These are phyloP conservation scores for Flaveria bidentis DNA, from an alignment of 129 eudicot genomes.

Conservation along the genomic window DNA sequence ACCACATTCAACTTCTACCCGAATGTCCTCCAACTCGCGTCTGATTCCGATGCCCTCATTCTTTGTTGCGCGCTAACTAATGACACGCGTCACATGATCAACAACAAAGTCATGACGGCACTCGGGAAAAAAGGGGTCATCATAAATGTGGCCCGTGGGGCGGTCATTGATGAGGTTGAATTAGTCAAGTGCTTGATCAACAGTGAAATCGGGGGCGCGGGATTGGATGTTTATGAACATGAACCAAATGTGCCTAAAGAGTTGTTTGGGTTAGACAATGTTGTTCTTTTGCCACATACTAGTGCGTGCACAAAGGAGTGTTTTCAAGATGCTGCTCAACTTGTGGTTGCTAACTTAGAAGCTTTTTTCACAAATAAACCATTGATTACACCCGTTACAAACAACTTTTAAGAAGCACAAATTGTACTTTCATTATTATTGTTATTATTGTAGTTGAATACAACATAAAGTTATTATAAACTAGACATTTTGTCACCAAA, in stretches of 20 bases:
- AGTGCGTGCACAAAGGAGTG: slow-evolving; percentile 55
- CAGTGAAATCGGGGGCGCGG: slow-evolving; percentile 70
- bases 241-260: slow-evolving; percentile 65
- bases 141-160: slow-evolving; percentile 67
- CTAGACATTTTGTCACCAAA: slow-evolving; percentile 22
- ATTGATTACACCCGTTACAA: slow-evolving; percentile 45
- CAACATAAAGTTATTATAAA: slow-evolving; percentile 15
- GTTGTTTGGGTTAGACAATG: slow-evolving; percentile 56
- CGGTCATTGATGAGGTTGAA: slow-evolving; percentile 58
- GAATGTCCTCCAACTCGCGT: slow-evolving; percentile 48
- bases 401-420: slow-evolving; percentile 8
- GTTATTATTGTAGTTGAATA: slow-evolving; percentile 35
- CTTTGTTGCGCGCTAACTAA: slow-evolving; percentile 66
- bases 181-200: slow-evolving; percentile 46
- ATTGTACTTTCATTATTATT: slow-evolving; percentile 5
- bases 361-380: slow-evolving; percentile 75
- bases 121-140: slow-evolving; percentile 65
- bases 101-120: slow-evolving; percentile 51
- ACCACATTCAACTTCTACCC: slow-evolving; percentile 43
- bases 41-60: slow-evolving; percentile 49
- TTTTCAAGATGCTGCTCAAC: slow-evolving; percentile 36
- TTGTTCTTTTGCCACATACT: slow-evolving; percentile 61
- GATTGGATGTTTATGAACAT: slow-evolving; percentile 71
- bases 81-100: slow-evolving; percentile 60
- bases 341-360: slow-evolving; percentile 48